phyloP scores from a whole-genome alignment of 768 basidiomycete genomes.

The Boletus sensibilis region DNA sequence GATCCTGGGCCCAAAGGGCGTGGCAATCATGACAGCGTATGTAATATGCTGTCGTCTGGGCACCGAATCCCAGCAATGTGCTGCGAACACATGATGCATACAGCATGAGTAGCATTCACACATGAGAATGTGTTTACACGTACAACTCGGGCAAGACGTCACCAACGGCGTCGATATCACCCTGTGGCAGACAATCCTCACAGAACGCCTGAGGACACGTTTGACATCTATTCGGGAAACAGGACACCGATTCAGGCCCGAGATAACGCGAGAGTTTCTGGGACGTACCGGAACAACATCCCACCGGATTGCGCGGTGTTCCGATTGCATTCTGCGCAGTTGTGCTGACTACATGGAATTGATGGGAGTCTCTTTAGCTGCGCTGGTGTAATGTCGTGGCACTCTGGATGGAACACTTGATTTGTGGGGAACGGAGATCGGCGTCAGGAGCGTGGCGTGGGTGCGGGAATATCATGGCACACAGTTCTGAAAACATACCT shows the following conservation, averaged over 20 bases:
- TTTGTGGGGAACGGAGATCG: background rate
- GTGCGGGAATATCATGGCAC: background rate
- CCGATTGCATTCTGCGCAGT: conserved; percentile 45
- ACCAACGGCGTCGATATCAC: conserved; percentile 51
- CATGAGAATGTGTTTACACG: conserved; percentile 17
- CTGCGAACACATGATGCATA: conserved; percentile 31
- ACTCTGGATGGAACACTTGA: conserved; percentile 54
- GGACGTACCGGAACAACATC: conserved; percentile 53
- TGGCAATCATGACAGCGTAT: conserved; percentile 53
- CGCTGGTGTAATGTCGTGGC: conserved; percentile 40
- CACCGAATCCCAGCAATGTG: conserved; percentile 39
- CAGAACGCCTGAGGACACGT: conserved; percentile 61
- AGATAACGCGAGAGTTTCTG: background rate
- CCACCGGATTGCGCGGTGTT: conserved; percentile 49
- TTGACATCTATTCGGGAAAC: conserved; percentile 42
- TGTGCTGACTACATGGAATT: conserved; percentile 50
- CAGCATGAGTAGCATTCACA: conserved; percentile 12
- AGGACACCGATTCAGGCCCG: background rate
- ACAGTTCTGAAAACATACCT: conserved; percentile 36
- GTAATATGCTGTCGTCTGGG: conserved; percentile 40
- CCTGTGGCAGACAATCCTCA: conserved; percentile 56
- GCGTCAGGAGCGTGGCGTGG: background rate
- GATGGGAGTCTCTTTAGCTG: conserved; percentile 27
- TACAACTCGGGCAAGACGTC: conserved; percentile 60
- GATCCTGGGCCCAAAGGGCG: conserved; percentile 35